Evolutionary conservation across 2,329 filamentous ascomycete species (phyloP), one percentile per base, ranked within the genome.

Genomic region (Fusarium camptoceras): DNA sequence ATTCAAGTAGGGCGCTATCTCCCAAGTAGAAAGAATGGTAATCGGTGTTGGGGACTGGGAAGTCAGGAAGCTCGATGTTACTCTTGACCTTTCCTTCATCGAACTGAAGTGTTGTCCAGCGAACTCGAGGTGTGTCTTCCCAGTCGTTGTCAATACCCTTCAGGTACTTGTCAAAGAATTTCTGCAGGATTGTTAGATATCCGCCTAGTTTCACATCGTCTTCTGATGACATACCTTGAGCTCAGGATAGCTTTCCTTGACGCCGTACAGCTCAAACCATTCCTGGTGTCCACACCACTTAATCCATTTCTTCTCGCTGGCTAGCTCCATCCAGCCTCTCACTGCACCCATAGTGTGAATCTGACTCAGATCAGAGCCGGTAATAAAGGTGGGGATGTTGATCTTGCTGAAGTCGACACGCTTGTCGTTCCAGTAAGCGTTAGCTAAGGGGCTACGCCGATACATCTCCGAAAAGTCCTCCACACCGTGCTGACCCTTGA

Each of bases 301-400:
- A 9, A 73, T 63, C 71, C 71, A 73, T 11, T 72, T 72, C 15
- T 73, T 70, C 8, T 73, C 48, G 10, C 62, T 66, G 14, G 44
- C 47, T 20, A 70, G 16, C 44, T 73, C 68, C 55, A 73, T 71
- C 68, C 65, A 73, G 3, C 65, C 71, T 22, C 71, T 48, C 1
- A 73, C 68, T 16, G 59, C 63, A 10, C 71, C 71, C 71, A 73
- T 73, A 8, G 71, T 73, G 34, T 73, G 71, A 22, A 73, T 73
- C 27, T 69, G 66, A n/a, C 71, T 73, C 2, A 72, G 48, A 16
- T 73, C 68, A 3, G 71, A 72, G 1, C 68, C 71, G 0, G 61
- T 62, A 30, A 73, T 73, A 18, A 72, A 73, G 10, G 54, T 41
- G 0, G 71, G 71, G 24, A 63, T 70, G 9, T 66, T 22, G n/a